Evolutionary conservation across 2,329 filamentous ascomycete species (phyloP).

Genomic region (Epichloe hybrida): DNA sequence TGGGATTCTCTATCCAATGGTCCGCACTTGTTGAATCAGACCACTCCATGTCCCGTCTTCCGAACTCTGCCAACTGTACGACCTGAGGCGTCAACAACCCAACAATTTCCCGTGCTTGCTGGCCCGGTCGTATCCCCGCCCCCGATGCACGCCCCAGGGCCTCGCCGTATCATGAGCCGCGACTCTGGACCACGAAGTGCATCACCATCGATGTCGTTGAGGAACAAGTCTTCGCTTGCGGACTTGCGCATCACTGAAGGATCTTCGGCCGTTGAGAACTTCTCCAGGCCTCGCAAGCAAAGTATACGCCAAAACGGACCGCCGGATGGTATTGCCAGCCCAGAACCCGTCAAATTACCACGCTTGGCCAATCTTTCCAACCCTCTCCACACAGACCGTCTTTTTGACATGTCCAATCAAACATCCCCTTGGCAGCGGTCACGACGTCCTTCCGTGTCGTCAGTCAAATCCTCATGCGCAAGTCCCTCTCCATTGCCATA

Average conservation of each 20-base stretch:
- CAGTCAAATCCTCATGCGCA: constrained; percentile 31
- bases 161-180: constrained; percentile 3
- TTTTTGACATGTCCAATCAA: constrained; percentile 17
- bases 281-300: constrained; percentile 43
- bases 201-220: constrained; percentile 18
- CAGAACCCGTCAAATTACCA: constrained; percentile 18
- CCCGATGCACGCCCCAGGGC: constrained; percentile 7
- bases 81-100: background rate
- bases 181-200: constrained; percentile 14
- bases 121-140: constrained; percentile 1
- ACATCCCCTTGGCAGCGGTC: constrained; percentile 28
- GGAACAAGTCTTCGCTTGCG: constrained; percentile 18
- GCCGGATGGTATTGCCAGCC: constrained; percentile 3
- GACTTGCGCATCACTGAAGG: constrained; percentile 23
- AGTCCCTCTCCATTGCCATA: constrained; percentile 29
- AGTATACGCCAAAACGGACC: constrained; percentile 32
- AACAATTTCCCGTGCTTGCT: background rate
- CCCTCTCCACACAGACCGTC: constrained; percentile 16
- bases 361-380: constrained; percentile 13
- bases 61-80: constrained; percentile 2
- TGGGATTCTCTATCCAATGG: constrained; percentile 30
- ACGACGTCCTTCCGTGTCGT: constrained; percentile 34
- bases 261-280: constrained; percentile 36
- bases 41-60: background rate
- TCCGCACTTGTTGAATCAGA: constrained; percentile 12